Evolutionary conservation across 257 asterid species (phyloP).

Genomic region (Petunia secreta): DNA sequence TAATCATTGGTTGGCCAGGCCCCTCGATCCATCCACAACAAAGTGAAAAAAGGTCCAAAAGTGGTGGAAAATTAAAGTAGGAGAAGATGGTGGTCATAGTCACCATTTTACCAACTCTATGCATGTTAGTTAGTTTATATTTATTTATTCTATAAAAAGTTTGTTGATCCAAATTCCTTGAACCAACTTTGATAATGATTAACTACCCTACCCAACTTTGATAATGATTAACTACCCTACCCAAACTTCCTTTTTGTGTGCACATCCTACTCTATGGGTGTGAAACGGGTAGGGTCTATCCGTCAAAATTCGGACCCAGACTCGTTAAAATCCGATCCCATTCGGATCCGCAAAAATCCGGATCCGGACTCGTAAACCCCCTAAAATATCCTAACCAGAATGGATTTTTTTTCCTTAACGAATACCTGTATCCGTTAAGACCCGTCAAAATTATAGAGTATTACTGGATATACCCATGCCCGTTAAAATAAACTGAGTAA

Average conservation of each 20-base stretch:
- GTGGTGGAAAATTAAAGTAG: not conserved
- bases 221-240: constrained; percentile 4
- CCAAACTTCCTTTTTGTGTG: constrained; percentile 6
- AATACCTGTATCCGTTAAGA: too few relatives aligned
- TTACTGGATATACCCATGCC: too few relatives aligned
- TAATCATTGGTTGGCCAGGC: not conserved
- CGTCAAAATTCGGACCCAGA: not conserved
- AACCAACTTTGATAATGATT: constrained; percentile 20
- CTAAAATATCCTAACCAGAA: too few relatives aligned
- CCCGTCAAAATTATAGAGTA: too few relatives aligned
- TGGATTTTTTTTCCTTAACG: too few relatives aligned
- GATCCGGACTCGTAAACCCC: too few relatives aligned
- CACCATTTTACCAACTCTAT: not conserved
- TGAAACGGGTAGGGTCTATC: too few relatives aligned
- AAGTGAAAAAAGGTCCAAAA: not conserved
- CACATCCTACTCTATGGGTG: not conserved
- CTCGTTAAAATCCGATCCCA: not conserved
- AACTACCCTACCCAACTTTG: constrained; percentile 1
- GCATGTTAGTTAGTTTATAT: not conserved
- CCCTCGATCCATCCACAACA: too few relatives aligned
- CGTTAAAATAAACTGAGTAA: too few relatives aligned
- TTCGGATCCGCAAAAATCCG: too few relatives aligned
- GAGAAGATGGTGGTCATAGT: not conserved
- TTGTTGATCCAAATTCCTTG: not conserved
- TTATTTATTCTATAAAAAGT: not conserved